Evolutionary conservation across 495 filamentous ascomycete species (phyloP), one percentile per base, ranked within the genome.

Genomic region (Penicillium taxi): DNA sequence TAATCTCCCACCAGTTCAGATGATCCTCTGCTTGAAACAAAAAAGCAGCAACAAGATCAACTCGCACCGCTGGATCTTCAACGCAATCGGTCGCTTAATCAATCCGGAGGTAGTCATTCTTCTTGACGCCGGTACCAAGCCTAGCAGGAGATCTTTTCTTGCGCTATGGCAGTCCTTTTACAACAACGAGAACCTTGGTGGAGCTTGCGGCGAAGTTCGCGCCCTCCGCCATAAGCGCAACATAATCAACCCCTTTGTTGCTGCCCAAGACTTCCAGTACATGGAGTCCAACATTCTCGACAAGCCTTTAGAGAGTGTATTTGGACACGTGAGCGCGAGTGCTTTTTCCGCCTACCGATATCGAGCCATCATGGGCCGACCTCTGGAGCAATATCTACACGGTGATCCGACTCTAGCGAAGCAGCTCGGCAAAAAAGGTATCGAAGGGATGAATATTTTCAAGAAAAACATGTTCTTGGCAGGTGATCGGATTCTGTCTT

Each of bases 401-500:
- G 91, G 91, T 70, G 91, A 98, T 55, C 86, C 96, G 57, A 96
- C 89, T 0, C 78, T 96, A 9, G 89, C 91, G 36, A 88, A 88
- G 63, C 75, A 84, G 37, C 75, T 94, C 32, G 87, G 86, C 25
- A 91, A 94, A 63, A 98, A 98, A 72, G 91, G 91, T 65, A 95
- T 98, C 52, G 91, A 98, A 56, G 91, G 88, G 43, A 98, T 98
- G 91, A 96, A 95, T 57, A 96, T 98, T 46, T 96, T 98, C 77
- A 96, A 98, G 72, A 98, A 98, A 76, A 98, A 98, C 73, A 96
- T 98, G 91, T 98, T 96, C 72, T 86, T 98, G 67, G 91, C 91
- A 53, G 91, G 96, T 64, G 91, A 98, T 79, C 88, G 91, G 69
- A 98, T 98, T 66, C 75, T 98, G 31, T 98, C 91, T 69, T 98